These are phyloP conservation scores for Chaetomium cochliodes DNA, from an alignment of 495 filamentous ascomycete genomes.

Conservation along the genomic window DNA sequence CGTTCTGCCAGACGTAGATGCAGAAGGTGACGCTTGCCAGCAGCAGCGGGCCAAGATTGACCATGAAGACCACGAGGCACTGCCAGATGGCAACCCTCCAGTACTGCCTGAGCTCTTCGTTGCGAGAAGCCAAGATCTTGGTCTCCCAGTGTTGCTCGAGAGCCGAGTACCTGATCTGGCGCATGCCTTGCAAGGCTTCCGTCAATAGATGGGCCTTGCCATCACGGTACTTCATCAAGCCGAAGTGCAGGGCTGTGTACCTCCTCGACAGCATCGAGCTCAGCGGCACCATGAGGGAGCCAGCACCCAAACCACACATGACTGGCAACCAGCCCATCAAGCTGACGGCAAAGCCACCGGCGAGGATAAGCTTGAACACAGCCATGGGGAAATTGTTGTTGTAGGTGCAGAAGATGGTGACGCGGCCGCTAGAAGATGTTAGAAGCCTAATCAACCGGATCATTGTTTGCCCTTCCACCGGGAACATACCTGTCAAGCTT, in stretches of 20 bases:
- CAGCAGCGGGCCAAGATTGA: conserved; percentile 63
- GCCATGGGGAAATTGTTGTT: conserved; percentile 56
- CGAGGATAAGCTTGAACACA: conserved; percentile 54
- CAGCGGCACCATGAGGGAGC: conserved; percentile 56
- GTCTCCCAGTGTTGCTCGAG: conserved; percentile 65
- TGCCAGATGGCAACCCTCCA: conserved; percentile 58
- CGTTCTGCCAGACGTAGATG: conserved; percentile 51
- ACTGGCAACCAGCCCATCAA: conserved; percentile 66
- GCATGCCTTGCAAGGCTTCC: conserved; percentile 69
- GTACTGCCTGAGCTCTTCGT: conserved; percentile 58
- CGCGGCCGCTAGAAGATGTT: conserved; percentile 44
- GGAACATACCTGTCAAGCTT: conserved; percentile 40
- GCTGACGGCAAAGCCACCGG: conserved; percentile 56
- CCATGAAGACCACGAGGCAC: conserved; percentile 48
- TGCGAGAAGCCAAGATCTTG: conserved; percentile 57
- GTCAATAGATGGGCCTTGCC: conserved; percentile 65
- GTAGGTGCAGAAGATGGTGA: conserved; percentile 61
- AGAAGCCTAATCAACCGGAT: not conserved
- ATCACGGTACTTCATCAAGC: conserved; percentile 69
- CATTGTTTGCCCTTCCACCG: not conserved
- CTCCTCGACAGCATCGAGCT: conserved; percentile 58
- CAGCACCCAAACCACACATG: conserved; percentile 56
- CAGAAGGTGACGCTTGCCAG: conserved; percentile 61
- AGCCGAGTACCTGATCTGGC: conserved; percentile 75
- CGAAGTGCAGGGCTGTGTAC: conserved; percentile 57